Conservation (phyloP, 1,139 yeast species). For the Blastobotrys proliferans region DNA sequence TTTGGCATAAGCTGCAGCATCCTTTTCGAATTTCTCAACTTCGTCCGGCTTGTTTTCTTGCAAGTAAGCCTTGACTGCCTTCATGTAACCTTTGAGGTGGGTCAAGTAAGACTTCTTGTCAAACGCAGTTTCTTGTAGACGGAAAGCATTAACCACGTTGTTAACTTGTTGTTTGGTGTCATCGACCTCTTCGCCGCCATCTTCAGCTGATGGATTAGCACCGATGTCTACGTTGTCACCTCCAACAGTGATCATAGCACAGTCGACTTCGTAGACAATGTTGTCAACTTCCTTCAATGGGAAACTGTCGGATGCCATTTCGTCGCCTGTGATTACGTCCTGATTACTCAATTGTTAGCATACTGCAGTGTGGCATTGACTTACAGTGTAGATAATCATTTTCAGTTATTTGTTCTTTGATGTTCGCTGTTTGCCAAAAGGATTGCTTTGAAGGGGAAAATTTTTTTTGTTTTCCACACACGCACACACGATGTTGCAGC, state of each 20-base stretch:
- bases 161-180: slow-evolving; percentile 86
- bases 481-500: no score
- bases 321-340: slow-evolving; percentile 94
- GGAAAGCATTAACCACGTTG: slow-evolving; percentile 98
- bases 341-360: no score
- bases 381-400: no score
- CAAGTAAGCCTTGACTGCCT: slow-evolving; percentile 83
- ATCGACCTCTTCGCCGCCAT: slow-evolving; percentile 73
- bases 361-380: no score
- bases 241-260: slow-evolving; percentile 86
- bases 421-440: no score
- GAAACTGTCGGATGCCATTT: slow-evolving; percentile 95
- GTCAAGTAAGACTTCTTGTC: slow-evolving; percentile 97
- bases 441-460: no score
- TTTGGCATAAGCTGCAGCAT: slow-evolving; percentile 93
- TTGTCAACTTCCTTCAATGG: slow-evolving; percentile 80
- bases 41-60: slow-evolving; percentile 72
- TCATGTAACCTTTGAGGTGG: slow-evolving; percentile 99
- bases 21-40: slow-evolving; percentile 88
- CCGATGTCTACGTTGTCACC: slow-evolving; percentile 96
- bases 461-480: no score
- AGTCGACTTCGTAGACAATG: slow-evolving; percentile 94
- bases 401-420: no score
- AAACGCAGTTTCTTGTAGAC: slow-evolving; percentile 90
- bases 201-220: slow-evolving; percentile 99